Conservation (phyloP, 2,329 filamentous ascomycete species). For the Cucurbitaria berberidis region DNA sequence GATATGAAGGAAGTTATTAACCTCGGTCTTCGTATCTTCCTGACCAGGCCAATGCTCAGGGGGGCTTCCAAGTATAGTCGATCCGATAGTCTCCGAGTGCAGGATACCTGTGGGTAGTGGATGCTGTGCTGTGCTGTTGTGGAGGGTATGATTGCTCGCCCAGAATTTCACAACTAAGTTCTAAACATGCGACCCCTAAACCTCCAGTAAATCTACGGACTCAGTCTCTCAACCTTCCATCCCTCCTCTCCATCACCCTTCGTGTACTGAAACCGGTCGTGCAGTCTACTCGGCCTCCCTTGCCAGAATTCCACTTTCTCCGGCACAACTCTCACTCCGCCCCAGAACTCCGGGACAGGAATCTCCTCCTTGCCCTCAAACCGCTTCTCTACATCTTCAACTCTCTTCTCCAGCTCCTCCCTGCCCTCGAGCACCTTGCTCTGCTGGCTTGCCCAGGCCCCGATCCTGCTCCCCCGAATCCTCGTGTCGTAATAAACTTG, state of each 20-base stretch:
- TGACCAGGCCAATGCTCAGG: too few species aligned
- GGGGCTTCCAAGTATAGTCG: too few species aligned
- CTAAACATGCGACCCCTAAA: background rate
- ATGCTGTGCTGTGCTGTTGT: too few species aligned
- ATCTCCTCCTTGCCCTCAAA: conserved; percentile 81
- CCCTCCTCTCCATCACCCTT: conserved; percentile 57
- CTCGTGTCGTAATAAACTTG: conserved; percentile 68
- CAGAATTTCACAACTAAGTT: too few species aligned
- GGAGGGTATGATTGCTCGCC: too few species aligned
- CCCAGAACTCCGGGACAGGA: conserved; percentile 93
- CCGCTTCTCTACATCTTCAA: conserved; percentile 74
- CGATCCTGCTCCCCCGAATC: conserved; percentile 81
- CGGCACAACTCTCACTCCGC: conserved; percentile 83
- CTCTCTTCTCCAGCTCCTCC: conserved; percentile 75
- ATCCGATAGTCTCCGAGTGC: too few species aligned
- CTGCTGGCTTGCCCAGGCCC: conserved; percentile 93
- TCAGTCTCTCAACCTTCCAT: conserved; percentile 76
- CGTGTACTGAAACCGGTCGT: conserved; percentile 91
- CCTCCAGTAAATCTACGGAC: conserved; percentile 60
- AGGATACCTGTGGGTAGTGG: too few species aligned
- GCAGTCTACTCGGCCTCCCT: conserved; percentile 84
- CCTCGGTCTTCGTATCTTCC: too few species aligned
- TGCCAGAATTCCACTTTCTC: conserved; percentile 96
- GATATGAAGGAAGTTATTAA: too few species aligned
- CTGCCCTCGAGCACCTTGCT: conserved; percentile 76